Percentiles rank a stretch among this genome's conserved stretches.
phyloP scores from a whole-genome alignment of 2,329 filamentous ascomycete genomes.

The Arthroderma sp. region DNA sequence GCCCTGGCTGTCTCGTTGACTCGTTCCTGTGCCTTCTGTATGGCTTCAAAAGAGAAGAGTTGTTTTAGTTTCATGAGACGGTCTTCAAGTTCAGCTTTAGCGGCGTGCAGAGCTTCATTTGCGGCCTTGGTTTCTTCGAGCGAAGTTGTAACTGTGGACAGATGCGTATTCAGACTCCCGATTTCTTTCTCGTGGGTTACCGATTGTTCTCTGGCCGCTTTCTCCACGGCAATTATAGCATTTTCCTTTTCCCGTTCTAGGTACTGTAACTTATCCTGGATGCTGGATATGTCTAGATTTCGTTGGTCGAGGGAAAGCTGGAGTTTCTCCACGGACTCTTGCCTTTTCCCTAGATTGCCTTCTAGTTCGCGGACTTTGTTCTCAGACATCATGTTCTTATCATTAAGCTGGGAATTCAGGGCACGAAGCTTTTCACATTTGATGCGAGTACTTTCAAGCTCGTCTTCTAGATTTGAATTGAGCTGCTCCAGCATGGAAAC shows the following conservation, averaged over 20 bases:
- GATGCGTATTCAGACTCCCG: constrained; percentile 28
- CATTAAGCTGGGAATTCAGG: constrained; percentile 25
- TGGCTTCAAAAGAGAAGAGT: constrained; percentile 24
- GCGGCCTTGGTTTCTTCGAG: constrained; percentile 25
- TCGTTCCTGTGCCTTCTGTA: constrained; percentile 26
- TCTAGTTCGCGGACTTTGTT: constrained; percentile 24
- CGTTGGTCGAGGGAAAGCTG: constrained; percentile 24
- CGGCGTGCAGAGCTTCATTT: constrained; percentile 21
- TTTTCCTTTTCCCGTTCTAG: constrained; percentile 20
- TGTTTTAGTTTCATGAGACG: constrained; percentile 25
- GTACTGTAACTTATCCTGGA: constrained; percentile 22
- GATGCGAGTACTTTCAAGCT: constrained; percentile 19
- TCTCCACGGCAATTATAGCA: constrained; percentile 14
- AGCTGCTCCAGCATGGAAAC: constrained; percentile 30
- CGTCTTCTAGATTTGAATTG: constrained; percentile 28
- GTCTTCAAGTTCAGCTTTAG: constrained; percentile 25
- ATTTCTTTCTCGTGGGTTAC: constrained; percentile 23
- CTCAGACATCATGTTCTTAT: constrained; percentile 20
- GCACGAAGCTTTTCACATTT: constrained; percentile 22
- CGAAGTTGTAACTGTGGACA: constrained; percentile 28
- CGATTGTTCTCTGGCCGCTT: constrained; percentile 14
- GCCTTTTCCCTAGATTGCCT: constrained; percentile 21
- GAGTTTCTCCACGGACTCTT: constrained; percentile 20
- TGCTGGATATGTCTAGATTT: constrained; percentile 23
- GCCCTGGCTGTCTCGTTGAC: constrained; percentile 17